Percentiles rank a stretch among this genome's conserved stretches.
These are phyloP conservation scores for Arachnopeziza araneosa DNA, from an alignment of 2,329 filamentous ascomycete genomes.

Conservation along the genomic window DNA sequence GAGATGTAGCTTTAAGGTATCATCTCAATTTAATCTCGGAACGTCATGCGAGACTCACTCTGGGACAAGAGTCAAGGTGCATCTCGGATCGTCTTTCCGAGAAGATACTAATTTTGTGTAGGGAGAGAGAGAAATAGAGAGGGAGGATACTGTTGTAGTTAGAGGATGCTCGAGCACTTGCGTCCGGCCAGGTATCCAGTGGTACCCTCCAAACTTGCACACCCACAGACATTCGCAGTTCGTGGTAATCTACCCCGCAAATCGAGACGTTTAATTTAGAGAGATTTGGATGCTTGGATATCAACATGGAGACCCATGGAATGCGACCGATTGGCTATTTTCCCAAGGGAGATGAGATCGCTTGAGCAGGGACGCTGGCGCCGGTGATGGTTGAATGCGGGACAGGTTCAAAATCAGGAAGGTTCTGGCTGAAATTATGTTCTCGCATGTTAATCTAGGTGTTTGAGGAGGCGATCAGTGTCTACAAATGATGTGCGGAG, in stretches of 20 bases:
- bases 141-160: no score
- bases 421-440: neutral
- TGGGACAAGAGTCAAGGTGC: neutral
- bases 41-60: neutral
- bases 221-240: neutral
- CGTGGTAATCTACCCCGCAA: neutral
- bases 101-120: neutral
- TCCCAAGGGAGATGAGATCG: neutral
- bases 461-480: neutral
- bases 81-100: neutral
- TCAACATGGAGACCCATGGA: neutral
- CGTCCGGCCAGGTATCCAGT: no score
- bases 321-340: neutral
- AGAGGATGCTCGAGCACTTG: no score
- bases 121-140: no score
- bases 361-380: neutral
- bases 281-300: neutral
- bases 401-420: no score
- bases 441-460: neutral
- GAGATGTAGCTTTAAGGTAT: neutral
- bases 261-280: neutral
- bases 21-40: neutral
- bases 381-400: neutral
- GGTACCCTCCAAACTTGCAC: no score
- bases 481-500: neutral